Base-by-base conservation (phyloP, 805 yeast genomes). In the Komagataella pseudopastoris region DNA sequence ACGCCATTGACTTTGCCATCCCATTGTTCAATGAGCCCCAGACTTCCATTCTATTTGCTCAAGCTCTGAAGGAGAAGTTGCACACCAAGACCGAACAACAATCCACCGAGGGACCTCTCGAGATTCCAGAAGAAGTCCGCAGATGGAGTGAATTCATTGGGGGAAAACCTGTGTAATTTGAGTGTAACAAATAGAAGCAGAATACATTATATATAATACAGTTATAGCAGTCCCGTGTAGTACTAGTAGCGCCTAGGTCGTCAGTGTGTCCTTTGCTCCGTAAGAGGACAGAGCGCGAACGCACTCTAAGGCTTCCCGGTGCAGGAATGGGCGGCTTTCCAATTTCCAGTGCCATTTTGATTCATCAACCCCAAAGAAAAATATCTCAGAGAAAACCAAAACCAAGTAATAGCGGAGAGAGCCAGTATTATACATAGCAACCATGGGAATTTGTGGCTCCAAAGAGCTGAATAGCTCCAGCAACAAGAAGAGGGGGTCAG, bases 111-210 rank as follows among this genome's bases (percentile, higher is more conserved):
- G 60, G 58, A 44, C 61, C 61, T 7, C 80, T 82, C 52, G 69
- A 66, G 24, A 78, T 91, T 58, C 98, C 99, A 52, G 62, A 70
- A 18, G 98, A 93, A 71, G 98, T 89, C 51, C 76, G 74, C 63
- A 80, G 97, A 70, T 93, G 99, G 99, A 88, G 96, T 71, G 97
- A 91, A 67, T 93, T 85, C 63, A 80, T 93, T 63, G 96, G 95
- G 53, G 96, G 95, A 51, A 90, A 88, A 75, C 93, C 95, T 51
- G 90, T 88, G 49, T 18, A 22, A n/a, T 48, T 12, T 22, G 20
- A 20, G 20, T 20, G 20, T 20, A 22, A 24, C 44, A 17, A 48
- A 39, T 24, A 48, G 47, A 45, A 45, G 49, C 39, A 30, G 39
- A 30, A 8, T 30, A 30, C 14, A n/a, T 10, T 30, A 30, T 30